Evolutionary conservation across 106 monocot species (phyloP), one percentile per base, ranked within the genome.

Genomic region (Dendrobium chrysotoxum): DNA sequence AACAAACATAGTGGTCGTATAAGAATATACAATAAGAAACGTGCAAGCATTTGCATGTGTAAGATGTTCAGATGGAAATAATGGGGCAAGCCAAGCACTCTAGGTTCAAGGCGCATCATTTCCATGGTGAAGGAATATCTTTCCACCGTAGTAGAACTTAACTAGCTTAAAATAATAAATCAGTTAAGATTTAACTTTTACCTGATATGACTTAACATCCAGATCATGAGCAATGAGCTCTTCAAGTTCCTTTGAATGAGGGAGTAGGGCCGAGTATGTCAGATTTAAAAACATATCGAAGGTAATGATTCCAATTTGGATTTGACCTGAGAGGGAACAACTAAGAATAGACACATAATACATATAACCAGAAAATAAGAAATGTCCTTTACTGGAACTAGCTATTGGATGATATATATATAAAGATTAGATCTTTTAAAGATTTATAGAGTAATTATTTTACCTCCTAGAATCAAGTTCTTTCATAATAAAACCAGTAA

Each of bases 281-380:
- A 92, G 79, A 83, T 88, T 92, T 79, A 98, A 74, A 54, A 65
- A 89, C 84, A 98, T 85, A 77, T 91, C 94, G 82, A 98, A 92
- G 40, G 86, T 92, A 81, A 98, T 95, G 17, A 87, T 76, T 7
- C 92, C 91, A 88, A 94, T 71, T 72, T 86, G 86, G 81, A 91
- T 81, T 76, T 89, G 79, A 79, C 91, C 98, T 98, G 89, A 75
- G 86, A 82, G 80, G n/a, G 41, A 28, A 66, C 72, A 28, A 66
- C 72, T 25, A 75, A 17, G 54, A 73, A 42, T 75, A 39, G 50
- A 80, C 28, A 54, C 21, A 28, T 17, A 41, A 79, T 47, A 40
- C 28, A 42, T 20, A 18, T 45, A 53, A 41, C 64, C 64, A 26
- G 64, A 65, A 50, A 65, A 65, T 26, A 65, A 65, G 26, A 65